Percentiles rank a stretch among this genome's conserved stretches.
These are phyloP conservation scores for Ophiosphaerella narmari DNA, from an alignment of 2,329 filamentous ascomycete species.

Conservation along the genomic window DNA sequence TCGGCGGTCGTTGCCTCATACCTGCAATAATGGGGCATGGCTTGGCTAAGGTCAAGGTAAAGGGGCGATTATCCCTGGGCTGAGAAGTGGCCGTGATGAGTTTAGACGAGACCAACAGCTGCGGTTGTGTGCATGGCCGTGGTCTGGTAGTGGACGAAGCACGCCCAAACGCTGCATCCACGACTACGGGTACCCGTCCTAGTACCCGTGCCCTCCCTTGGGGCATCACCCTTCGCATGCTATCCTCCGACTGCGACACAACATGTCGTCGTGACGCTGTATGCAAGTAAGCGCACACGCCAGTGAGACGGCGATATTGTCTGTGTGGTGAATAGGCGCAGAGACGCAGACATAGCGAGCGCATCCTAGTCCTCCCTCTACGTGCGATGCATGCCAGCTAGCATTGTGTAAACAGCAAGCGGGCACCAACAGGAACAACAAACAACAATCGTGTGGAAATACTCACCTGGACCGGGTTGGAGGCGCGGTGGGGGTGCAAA, in stretches of 20 bases:
- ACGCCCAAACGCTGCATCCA: slow-evolving; percentile 3
- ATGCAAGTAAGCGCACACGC: too few relatives aligned
- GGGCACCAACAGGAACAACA: neutral
- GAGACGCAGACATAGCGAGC: too few relatives aligned
- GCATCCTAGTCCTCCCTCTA: too few relatives aligned
- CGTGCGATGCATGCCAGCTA: slow-evolving; percentile 5
- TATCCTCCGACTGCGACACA: too few relatives aligned
- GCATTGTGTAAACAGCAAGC: slow-evolving; percentile 9
- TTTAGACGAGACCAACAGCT: neutral
- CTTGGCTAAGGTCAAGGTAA: too few relatives aligned
- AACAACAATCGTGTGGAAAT: neutral
- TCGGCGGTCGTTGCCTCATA: neutral
- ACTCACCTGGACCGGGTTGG: slow-evolving; percentile 10
- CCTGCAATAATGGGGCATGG: slow-evolving; percentile 1
- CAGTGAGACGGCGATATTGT: too few relatives aligned
- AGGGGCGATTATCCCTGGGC: too few relatives aligned
- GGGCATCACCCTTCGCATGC: too few relatives aligned
- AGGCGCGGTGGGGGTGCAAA: neutral
- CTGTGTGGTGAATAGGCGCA: too few relatives aligned
- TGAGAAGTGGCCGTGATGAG: neutral
- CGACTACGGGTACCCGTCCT: neutral
- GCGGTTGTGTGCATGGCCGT: neutral
- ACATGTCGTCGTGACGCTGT: too few relatives aligned
- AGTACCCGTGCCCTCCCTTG: too few relatives aligned
- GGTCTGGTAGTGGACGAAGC: neutral